Conservation (phyloP, 306 rosid species). For the Coriaria nepalensis region DNA sequence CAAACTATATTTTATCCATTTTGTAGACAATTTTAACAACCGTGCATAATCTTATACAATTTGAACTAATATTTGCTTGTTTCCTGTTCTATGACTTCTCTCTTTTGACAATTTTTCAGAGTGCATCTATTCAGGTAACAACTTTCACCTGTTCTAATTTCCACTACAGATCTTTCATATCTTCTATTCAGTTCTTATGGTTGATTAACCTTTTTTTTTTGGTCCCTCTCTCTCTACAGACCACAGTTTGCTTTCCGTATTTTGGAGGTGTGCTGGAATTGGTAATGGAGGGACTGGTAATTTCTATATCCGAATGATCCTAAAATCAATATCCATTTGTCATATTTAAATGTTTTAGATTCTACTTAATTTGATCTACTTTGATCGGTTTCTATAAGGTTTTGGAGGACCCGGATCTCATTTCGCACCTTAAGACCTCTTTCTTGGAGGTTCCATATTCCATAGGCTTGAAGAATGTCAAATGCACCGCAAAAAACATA, state of each 20-base stretch:
- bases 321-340: neutral
- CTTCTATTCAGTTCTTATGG: too few relatives aligned
- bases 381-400: slow-evolving; percentile 30
- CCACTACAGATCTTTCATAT: too few relatives aligned
- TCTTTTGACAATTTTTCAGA: slow-evolving; percentile 30
- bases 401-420: slow-evolving; percentile 47
- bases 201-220: neutral
- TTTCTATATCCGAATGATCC: slow-evolving; percentile 7
- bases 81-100: slow-evolving; percentile 23
- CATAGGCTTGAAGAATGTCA: slow-evolving; percentile 16
- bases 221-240: slow-evolving; percentile 35
- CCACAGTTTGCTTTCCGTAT: slow-evolving; percentile 75
- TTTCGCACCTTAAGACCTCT: slow-evolving; percentile 39
- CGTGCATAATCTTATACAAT: too few relatives aligned
- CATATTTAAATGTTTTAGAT: slow-evolving; percentile 4
- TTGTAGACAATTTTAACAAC: too few relatives aligned
- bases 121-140: slow-evolving; percentile 76
- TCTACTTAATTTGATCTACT: neutral
- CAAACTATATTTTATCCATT: too few relatives aligned
- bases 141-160: neutral
- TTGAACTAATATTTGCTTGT: slow-evolving; percentile 15
- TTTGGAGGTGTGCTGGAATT: slow-evolving; percentile 68
- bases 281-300: slow-evolving; percentile 52
- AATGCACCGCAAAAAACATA: slow-evolving; percentile 16
- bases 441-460: slow-evolving; percentile 33